These are phyloP conservation scores for Talaromyces ruber DNA, from an alignment of 495 filamentous ascomycete species.

Conservation along the genomic window DNA sequence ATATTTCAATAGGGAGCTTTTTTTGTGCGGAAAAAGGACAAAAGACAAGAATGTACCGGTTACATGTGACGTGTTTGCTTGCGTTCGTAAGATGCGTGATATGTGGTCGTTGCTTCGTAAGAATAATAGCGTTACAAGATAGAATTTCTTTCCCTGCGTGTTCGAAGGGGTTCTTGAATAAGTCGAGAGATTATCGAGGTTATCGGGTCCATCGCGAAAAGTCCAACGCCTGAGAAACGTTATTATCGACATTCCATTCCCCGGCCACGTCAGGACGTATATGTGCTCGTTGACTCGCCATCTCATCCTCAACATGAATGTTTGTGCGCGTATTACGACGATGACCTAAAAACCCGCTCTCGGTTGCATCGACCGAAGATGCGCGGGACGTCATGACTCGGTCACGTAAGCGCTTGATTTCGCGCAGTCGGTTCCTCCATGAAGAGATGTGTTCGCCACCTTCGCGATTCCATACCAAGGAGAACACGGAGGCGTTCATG, in stretches of 20 bases:
- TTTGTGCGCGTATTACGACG: slow-evolving; percentile 40
- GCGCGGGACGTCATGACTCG: slow-evolving; percentile 26
- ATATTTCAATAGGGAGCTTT: not conserved
- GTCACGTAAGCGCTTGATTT: slow-evolving; percentile 77
- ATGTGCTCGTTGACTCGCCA: slow-evolving; percentile 14
- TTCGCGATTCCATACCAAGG: slow-evolving; percentile 77
- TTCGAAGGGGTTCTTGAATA: no score
- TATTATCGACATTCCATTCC: slow-evolving; percentile 35
- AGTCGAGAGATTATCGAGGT: no score
- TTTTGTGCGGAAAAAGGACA: not conserved
- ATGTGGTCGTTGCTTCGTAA: slow-evolving; percentile 5
- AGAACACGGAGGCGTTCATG: slow-evolving; percentile 88
- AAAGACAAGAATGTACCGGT: not conserved
- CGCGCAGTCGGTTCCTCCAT: slow-evolving; percentile 78
- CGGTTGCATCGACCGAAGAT: slow-evolving; percentile 21
- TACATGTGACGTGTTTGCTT: not conserved
- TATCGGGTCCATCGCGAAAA: slow-evolving; percentile 37
- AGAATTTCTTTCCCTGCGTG: not conserved
- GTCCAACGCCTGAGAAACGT: slow-evolving; percentile 33
- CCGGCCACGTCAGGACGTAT: slow-evolving; percentile 23
- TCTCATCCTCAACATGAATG: slow-evolving; percentile 34
- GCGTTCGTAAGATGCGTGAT: not conserved
- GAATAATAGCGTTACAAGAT: not conserved
- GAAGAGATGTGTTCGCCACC: slow-evolving; percentile 80
- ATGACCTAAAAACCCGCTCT: slow-evolving; percentile 30